Base-by-base conservation (phyloP, 495 filamentous ascomycete genomes). In the Podospora bellae-mahoneyi region DNA sequence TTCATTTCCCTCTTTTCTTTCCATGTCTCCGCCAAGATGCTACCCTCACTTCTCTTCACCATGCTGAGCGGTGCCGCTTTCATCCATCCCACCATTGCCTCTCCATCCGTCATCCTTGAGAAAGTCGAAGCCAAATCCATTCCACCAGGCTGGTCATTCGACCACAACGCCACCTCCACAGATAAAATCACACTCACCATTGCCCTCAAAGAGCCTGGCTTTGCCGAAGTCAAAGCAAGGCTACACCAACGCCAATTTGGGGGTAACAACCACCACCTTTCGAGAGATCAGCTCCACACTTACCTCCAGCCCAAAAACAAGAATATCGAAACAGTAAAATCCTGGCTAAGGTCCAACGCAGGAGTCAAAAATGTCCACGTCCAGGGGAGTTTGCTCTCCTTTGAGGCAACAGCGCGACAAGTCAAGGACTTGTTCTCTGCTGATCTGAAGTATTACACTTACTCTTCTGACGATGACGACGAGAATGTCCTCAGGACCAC, bases 341-440 rank as follows among this genome's bases (percentile, higher is more conserved):
- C 62, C n/a, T 82, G 79, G 80, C 76, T 82, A 15, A 65, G 62
- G 30, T 69, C 78, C 4, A 75, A 69, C 27, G 39, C 39, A 5
- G 74, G 70, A 3, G 70, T 82, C 60, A 65, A 70, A 2, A 60
- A 71, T 44, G n/a, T 74, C 23, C 67, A 69, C n/a, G 64, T 70
- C 16, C 67, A 76, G 5, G 75, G 74, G 3, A 75, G 75, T 18
- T 69, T 75, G 54, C 70, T 84, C 32, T 74, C 55, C 10, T 75
- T 84, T 58, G 71, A 75, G 19, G 69, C 76, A 4, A 77, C 76
- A 5, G 80, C 76, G 7, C 53, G 60, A 44, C 64, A 70, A 10
- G 75, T 75, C 62, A 76, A 81, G 65, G 63, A 66, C n/a, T 68
- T 83, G 4, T 75, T 84, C 61, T 54, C 77, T n/a, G 79, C 79